Percentiles rank a stretch among this genome's conserved stretches.
Conservation (phyloP, 2,329 filamentous ascomycete genomes). For the Gyromitra esculenta region DNA sequence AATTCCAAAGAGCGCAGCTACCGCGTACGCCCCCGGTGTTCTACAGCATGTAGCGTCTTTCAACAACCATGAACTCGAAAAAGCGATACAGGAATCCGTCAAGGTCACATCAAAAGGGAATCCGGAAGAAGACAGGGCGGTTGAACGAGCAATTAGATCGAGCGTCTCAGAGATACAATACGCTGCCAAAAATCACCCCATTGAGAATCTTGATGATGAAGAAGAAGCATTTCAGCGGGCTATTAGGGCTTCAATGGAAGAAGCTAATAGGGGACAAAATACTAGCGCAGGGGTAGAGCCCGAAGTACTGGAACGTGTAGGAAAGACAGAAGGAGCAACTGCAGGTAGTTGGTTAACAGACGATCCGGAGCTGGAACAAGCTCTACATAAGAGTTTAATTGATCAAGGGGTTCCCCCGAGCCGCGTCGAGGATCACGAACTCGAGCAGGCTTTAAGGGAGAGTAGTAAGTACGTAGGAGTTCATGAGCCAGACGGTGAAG, state of each 20-base stretch:
- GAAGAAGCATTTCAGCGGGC: slow-evolving; percentile 59
- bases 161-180: slow-evolving; percentile 69
- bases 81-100: slow-evolving; percentile 76
- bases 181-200: slow-evolving; percentile 6
- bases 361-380: slow-evolving; percentile 62
- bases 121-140: slow-evolving; percentile 72
- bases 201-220: slow-evolving; percentile 57
- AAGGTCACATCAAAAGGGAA: slow-evolving; percentile 76
- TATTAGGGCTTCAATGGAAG: slow-evolving; percentile 55
- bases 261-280: slow-evolving; percentile 26
- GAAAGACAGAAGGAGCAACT: slow-evolving; percentile 1
- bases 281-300: neutral
- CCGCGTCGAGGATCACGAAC: slow-evolving; percentile 59
- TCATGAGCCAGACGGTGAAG: slow-evolving; percentile 59
- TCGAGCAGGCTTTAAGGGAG: slow-evolving; percentile 39
- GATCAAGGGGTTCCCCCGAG: slow-evolving; percentile 60
- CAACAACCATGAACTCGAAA: slow-evolving; percentile 70
- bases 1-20: slow-evolving; percentile 1
- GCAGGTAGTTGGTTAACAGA: slow-evolving; percentile 56
- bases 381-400: slow-evolving; percentile 61
- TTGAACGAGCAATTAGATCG: slow-evolving; percentile 78
- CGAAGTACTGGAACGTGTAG: neutral
- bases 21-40: slow-evolving; percentile 17
- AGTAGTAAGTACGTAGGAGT: slow-evolving; percentile 17
- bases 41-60: slow-evolving; percentile 42